Percentiles rank a stretch among this genome's conserved stretches.
These are phyloP conservation scores for Anacardium occidentale DNA, from an alignment of 345 rosid species.

Conservation along the genomic window DNA sequence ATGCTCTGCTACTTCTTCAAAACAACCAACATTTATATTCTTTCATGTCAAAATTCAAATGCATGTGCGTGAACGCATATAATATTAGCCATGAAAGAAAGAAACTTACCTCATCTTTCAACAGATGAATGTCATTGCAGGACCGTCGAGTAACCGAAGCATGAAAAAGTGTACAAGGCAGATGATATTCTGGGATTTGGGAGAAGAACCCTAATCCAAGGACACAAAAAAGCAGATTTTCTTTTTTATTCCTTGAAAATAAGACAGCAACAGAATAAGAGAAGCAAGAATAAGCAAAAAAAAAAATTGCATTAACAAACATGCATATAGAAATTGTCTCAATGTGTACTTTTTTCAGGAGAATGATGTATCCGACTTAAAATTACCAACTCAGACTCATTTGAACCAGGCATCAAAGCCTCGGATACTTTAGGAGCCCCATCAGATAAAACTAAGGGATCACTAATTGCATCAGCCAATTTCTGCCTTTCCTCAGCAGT, in stretches of 20 bases:
- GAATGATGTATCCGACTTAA: conserved; percentile 97
- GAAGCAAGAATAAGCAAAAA: conserved; percentile 26
- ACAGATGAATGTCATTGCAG: background rate
- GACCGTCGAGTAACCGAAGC: background rate
- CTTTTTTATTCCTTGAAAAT: conserved; percentile 42
- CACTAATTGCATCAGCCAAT: conserved; percentile 31
- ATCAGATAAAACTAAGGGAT: conserved; percentile 39
- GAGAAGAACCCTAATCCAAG: conserved; percentile 14
- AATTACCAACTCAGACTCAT: conserved; percentile 73
- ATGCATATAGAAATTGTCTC: conserved; percentile 60
- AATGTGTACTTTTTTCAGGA: conserved; percentile 97
- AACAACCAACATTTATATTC: too few species aligned
- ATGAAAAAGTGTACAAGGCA: background rate
- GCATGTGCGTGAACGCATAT: background rate
- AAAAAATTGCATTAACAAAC: conserved; percentile 33
- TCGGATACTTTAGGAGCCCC: conserved; percentile 40
- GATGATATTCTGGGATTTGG: background rate
- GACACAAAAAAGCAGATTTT: conserved; percentile 26
- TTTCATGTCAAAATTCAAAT: too few species aligned
- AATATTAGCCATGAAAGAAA: background rate
- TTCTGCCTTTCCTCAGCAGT: conserved; percentile 25
- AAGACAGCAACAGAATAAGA: conserved; percentile 23
- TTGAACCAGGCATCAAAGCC: conserved; percentile 53
- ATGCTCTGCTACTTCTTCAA: too few species aligned
- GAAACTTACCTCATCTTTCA: background rate